Evolutionary conservation across 2,329 filamentous ascomycete genomes (phyloP).

Genomic region (Truncatella angustata): DNA sequence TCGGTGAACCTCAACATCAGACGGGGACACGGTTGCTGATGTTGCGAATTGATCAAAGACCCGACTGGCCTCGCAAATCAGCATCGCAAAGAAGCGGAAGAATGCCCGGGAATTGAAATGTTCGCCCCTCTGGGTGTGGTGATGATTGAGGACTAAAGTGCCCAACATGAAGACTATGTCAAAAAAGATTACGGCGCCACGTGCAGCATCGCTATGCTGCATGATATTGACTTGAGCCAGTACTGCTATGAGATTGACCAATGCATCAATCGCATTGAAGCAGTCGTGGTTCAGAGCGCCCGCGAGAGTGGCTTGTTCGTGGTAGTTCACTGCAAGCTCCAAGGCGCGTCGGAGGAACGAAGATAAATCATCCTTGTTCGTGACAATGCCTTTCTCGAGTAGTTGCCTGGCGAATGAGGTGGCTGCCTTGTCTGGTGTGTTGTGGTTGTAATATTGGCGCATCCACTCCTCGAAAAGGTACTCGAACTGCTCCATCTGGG

Average conservation of each 20-base stretch:
- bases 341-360: slow-evolving; percentile 79
- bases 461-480: slow-evolving; percentile 98
- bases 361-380: slow-evolving; percentile 72
- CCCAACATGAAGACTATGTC: slow-evolving; percentile 77
- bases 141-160: slow-evolving; percentile 78
- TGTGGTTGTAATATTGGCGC: slow-evolving; percentile 74
- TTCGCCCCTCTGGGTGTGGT: slow-evolving; percentile 78
- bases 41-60: slow-evolving; percentile 40
- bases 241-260: slow-evolving; percentile 76
- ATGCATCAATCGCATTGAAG: slow-evolving; percentile 68
- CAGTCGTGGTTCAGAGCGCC: slow-evolving; percentile 57
- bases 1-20: slow-evolving; percentile 53
- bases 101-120: slow-evolving; percentile 86
- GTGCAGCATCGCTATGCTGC: slow-evolving; percentile 53
- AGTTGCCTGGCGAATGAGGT: slow-evolving; percentile 82
- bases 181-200: slow-evolving; percentile 68
- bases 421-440: slow-evolving; percentile 69
- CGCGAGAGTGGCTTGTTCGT: slow-evolving; percentile 67
- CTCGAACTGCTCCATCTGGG: slow-evolving; percentile 79
- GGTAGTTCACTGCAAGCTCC: slow-evolving; percentile 74
- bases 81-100: slow-evolving; percentile 80
- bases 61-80: slow-evolving; percentile 72
- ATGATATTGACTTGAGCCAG: slow-evolving; percentile 73
- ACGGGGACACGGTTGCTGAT: background rate
- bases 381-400: slow-evolving; percentile 70